Conservation (phyloP, 2,329 filamentous ascomycete species). For the Botrytis galanthina region DNA sequence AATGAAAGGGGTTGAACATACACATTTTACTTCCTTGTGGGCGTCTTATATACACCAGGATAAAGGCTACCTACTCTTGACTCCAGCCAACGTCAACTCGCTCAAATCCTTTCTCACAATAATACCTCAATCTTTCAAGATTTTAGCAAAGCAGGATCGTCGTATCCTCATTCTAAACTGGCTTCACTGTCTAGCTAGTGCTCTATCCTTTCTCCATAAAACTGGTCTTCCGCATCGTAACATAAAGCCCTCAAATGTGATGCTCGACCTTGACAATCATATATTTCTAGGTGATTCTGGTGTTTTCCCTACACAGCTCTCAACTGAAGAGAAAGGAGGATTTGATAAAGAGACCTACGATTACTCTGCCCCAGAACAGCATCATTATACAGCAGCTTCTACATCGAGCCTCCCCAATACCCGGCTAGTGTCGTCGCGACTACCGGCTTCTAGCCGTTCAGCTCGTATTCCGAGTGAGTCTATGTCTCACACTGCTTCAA, state of each 20-base stretch:
- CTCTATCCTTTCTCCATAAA: conserved; percentile 65
- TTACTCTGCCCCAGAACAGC: conserved; percentile 66
- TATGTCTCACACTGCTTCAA: not conserved
- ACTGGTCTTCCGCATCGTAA: conserved; percentile 63
- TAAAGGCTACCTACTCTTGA: conserved; percentile 63
- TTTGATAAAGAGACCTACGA: conserved; percentile 70
- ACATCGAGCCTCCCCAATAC: conserved; percentile 25
- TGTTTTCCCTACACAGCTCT: conserved; percentile 45
- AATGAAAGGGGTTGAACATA: conserved; percentile 59
- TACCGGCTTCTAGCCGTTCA: conserved; percentile 26
- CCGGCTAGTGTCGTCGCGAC: conserved; percentile 29
- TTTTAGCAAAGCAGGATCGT: conserved; percentile 57
- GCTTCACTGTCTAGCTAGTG: conserved; percentile 70
- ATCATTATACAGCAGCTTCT: conserved; percentile 39
- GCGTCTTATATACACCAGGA: conserved; percentile 67
- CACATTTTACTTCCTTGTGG: conserved; percentile 69
- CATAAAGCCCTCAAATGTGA: conserved; percentile 69
- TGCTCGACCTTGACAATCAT: conserved; percentile 62
- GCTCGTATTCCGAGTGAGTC: conserved; percentile 18
- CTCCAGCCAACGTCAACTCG: conserved; percentile 63
- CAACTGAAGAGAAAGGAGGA: conserved; percentile 45
- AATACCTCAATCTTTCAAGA: conserved; percentile 60
- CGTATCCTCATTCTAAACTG: conserved; percentile 65
- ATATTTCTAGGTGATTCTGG: conserved; percentile 67
- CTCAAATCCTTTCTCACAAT: conserved; percentile 66